A percentile compares a stretch with the other conserved stretches of the same genome.
phyloP scores from a whole-genome alignment of 371 early-diverging fungal genomes.

The Mortierella sp. region DNA sequence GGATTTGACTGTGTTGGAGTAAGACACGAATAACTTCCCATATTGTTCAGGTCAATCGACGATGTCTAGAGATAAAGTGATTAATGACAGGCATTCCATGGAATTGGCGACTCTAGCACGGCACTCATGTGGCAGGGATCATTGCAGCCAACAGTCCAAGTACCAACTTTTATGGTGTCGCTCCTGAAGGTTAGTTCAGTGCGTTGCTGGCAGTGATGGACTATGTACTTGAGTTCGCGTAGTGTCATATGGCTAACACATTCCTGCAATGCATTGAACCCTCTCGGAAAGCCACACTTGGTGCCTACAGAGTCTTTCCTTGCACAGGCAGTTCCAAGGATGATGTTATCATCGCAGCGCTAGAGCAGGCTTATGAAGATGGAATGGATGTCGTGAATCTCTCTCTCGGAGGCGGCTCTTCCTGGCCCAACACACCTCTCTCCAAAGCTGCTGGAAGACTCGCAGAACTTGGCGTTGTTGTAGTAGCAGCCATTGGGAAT shows the following conservation, averaged over 20 bases:
- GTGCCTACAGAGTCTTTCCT: constrained; percentile 71
- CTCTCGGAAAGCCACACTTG: constrained; percentile 57
- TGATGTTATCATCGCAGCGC: constrained; percentile 72
- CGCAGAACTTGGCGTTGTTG: constrained; percentile 56
- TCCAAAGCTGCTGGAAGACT: constrained; percentile 57
- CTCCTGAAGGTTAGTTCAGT: constrained; percentile 61
- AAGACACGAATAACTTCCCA: no score
- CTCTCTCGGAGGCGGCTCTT: constrained; percentile 71
- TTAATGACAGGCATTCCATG: not conserved
- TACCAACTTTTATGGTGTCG: constrained; percentile 63
- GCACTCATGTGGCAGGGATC: constrained; percentile 75
- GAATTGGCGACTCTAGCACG: constrained; percentile 52
- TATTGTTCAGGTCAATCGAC: not conserved
- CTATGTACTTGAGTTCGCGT: no score
- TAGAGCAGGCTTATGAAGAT: constrained; percentile 67
- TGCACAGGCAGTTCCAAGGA: constrained; percentile 67
- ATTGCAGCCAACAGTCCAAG: constrained; percentile 59
- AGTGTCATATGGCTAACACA: no score
- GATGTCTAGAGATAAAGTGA: no score
- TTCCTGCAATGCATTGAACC: no score
- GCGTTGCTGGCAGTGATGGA: no score
- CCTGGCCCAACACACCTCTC: constrained; percentile 61
- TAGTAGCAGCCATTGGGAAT: constrained; percentile 77
- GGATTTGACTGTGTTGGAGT: constrained; percentile 48
- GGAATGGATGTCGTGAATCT: constrained; percentile 74